Base-by-base conservation (phyloP, 768 basidiomycete species). In the Tylopilus felleus region DNA sequence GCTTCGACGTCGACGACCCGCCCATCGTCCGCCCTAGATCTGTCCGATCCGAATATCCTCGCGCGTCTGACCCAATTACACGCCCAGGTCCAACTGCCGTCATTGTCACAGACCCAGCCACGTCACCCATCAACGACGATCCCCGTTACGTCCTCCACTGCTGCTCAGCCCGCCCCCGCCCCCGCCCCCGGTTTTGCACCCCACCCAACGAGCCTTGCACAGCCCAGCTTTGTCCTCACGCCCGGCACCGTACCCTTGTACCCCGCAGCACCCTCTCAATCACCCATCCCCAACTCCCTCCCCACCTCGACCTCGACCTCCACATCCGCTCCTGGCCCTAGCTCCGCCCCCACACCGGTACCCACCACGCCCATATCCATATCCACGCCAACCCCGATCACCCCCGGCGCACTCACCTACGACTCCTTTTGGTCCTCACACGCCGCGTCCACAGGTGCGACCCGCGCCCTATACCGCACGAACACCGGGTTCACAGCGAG, bases 371-470 rank as follows among this genome's bases (percentile, higher is more conserved):
- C n/a, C n/a, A n/a, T n/a, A n/a, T n/a, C n/a, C n/a, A n/a, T n/a
- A n/a, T n/a, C 58, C 9, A 38, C 51, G 3, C n/a, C 43, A 5
- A 8, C 47, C 13, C 31, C 60, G 4, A 55, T 58, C 56, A 39
- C 56, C n/a, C 65, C 73, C 10, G 8, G 50, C 8, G 64, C 74
- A 12, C 68, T 82, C 41, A 82, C 83, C 3, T 84, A 84, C 58
- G 83, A 84, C 61, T 80, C 80, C 0, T 85, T 84, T 60, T 85
- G 82, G 83, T 82, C 82, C 2, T 74, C 80, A 8, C 80, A 82
- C 55, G 68, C 78, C 19, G 65, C 71, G 0, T 59, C 67, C 4
- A 17, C 62, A 2, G 65, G 66, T 8, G 29, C 62, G 5, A 66
- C 67, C 0, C 67, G 68, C 3, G 58, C 69, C 1, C 61, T 69